A percentile compares a stretch with the other conserved stretches of the same genome.
Conservation (phyloP, 2,329 filamentous ascomycete species). For the Phaeosphaeriaceae sp. region DNA sequence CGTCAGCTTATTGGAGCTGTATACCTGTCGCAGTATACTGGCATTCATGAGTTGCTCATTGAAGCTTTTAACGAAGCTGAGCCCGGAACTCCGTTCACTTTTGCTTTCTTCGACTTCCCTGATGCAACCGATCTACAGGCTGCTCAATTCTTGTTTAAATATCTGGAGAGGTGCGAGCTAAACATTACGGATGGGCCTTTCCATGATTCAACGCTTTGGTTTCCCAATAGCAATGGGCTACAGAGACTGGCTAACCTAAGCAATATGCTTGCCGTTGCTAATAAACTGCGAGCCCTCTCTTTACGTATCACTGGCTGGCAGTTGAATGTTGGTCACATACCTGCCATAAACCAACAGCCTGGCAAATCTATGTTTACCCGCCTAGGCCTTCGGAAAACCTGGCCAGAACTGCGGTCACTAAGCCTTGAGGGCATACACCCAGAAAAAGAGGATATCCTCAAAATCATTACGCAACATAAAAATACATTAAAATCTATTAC, state of each 20-base stretch:
- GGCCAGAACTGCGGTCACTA: slow-evolving; percentile 30
- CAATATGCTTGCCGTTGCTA: slow-evolving; percentile 20
- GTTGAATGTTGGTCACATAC: too few species aligned
- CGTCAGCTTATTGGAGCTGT: slow-evolving; percentile 37
- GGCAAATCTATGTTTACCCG: background rate
- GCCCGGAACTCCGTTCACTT: slow-evolving; percentile 18
- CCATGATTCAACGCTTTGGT: slow-evolving; percentile 1
- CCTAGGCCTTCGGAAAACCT: slow-evolving; percentile 26
- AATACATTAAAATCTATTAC: slow-evolving; percentile 21
- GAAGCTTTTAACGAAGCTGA: background rate
- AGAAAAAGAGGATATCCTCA: slow-evolving; percentile 18
- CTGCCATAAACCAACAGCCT: too few species aligned
- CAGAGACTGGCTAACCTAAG: slow-evolving; percentile 22
- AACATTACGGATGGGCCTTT: slow-evolving; percentile 9
- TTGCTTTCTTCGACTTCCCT: slow-evolving; percentile 27
- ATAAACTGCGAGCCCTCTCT: slow-evolving; percentile 24
- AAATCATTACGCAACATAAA: slow-evolving; percentile 28
- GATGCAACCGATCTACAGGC: slow-evolving; percentile 21
- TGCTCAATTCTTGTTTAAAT: slow-evolving; percentile 26
- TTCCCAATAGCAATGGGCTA: background rate
- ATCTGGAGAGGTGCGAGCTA: slow-evolving; percentile 25
- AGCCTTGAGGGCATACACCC: slow-evolving; percentile 29
- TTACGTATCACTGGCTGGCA: slow-evolving; percentile 24
- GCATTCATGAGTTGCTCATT: slow-evolving; percentile 29
- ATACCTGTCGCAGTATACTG: slow-evolving; percentile 23